Base-by-base conservation (phyloP, 1,284 basidiomycete genomes). In the Puccinia hordei region DNA sequence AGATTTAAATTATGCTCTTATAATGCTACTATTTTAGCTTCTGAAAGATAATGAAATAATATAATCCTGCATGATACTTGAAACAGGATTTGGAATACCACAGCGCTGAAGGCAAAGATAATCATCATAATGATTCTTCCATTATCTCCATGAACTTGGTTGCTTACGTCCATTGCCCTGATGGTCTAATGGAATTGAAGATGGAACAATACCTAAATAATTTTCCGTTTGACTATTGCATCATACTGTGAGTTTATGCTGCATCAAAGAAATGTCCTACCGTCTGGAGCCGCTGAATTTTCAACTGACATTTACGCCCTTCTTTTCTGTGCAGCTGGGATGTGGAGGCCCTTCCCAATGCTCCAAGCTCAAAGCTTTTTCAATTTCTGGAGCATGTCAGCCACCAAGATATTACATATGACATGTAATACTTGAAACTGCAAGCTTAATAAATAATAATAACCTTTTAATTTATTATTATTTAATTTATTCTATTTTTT, bases 211-310 rank as follows among this genome's bases (percentile, higher is more conserved):
- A 98, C 68, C 86, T 98, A 83, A 95, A 98, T 85, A 92, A 93
- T 3, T 99, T 99, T 90, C 97, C 97, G 0, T 99, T 99, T 87
- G 94, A 98, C 87, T 97, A 97, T 86, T 99, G 95, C 83, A 92
- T 98, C 72, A 92, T 99, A 22, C 87, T 99, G 65, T 88, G 94
- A 81, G 78, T 80, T 55, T 15, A 49, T 49, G 22, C 57, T 79
- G 22, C 17, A 4, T 59, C 24, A 38, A 8, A 33, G n/a, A 33
- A 55, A 55, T 24, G 22, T 30, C 33, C 15, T 24, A 59, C 8
- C 38, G 10, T 33, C 27, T 51, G 17, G 10, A 44, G 5, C 24
- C 30, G 46, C 33, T 17, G 22, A 53, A 22, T 55, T 77, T 13
- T 30, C 41, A 78, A 24, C 61, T 68, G 22, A 65, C 35, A 49